Evolutionary conservation across 2,329 filamentous ascomycete genomes (phyloP).

Genomic region (Ceratocystiopsis sp.): DNA sequence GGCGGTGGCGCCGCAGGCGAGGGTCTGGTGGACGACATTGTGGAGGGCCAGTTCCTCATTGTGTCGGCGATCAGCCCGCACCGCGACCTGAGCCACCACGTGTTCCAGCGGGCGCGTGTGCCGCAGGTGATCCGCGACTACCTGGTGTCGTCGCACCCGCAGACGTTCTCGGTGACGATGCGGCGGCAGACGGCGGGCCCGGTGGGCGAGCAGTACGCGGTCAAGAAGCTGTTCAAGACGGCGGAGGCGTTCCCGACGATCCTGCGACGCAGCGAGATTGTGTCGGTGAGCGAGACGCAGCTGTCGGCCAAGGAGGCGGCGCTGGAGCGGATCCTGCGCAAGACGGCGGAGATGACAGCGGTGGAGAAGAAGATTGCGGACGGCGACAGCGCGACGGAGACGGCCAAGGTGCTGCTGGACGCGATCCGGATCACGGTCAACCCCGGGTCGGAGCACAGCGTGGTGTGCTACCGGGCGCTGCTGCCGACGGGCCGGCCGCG

Average conservation of each 20-base stretch:
- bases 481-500: slow-evolving; percentile 33
- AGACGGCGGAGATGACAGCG: slow-evolving; percentile 67
- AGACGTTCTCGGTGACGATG: slow-evolving; percentile 59
- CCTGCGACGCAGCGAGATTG: slow-evolving; percentile 69
- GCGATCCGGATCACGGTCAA: slow-evolving; percentile 64
- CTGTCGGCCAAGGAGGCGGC: slow-evolving; percentile 72
- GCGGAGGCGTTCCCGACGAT: slow-evolving; percentile 85
- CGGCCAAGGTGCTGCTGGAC: slow-evolving; percentile 52
- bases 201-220: slow-evolving; percentile 56
- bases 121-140: slow-evolving; percentile 75
- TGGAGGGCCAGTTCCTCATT: slow-evolving; percentile 81
- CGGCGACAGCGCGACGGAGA: slow-evolving; percentile 45
- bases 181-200: slow-evolving; percentile 52
- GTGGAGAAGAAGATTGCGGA: slow-evolving; percentile 60
- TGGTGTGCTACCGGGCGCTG: slow-evolving; percentile 61
- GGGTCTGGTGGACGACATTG: slow-evolving; percentile 44
- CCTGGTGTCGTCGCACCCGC: slow-evolving; percentile 60
- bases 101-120: slow-evolving; percentile 78
- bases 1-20: slow-evolving; percentile 29
- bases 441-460: slow-evolving; percentile 54
- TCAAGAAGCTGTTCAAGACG: slow-evolving; percentile 73
- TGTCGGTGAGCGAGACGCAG: slow-evolving; percentile 46
- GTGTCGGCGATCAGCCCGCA: slow-evolving; percentile 68
- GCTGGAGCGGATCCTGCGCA: slow-evolving; percentile 75
- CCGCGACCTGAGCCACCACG: slow-evolving; percentile 63